These are phyloP conservation scores for Rhizopus delemar DNA, from an alignment of 371 early-diverging fungal species.

Conservation along the genomic window DNA sequence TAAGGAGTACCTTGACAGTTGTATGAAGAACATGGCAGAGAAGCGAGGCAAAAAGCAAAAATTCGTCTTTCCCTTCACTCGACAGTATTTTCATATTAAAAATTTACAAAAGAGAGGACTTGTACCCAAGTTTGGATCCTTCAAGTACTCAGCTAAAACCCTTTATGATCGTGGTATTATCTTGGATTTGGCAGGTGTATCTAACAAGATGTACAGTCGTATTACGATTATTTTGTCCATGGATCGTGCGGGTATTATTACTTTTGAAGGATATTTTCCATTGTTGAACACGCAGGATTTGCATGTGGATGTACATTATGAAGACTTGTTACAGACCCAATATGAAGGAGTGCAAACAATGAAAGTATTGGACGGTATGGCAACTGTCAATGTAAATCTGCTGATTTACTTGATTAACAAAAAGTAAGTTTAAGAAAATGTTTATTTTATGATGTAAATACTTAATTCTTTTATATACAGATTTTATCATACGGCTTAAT, in stretches of 20 bases:
- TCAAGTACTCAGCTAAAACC: conserved; percentile 95
- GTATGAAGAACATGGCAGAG: conserved; percentile 84
- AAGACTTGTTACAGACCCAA: conserved; percentile 91
- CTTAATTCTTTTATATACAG: neutral
- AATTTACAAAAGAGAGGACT: conserved; percentile 81
- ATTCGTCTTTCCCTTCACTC: conserved; percentile 80
- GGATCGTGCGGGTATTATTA: conserved; percentile 89
- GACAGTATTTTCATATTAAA: conserved; percentile 92
- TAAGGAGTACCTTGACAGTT: conserved; percentile 85
- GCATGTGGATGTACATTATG: conserved; percentile 82
- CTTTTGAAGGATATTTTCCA: conserved; percentile 79
- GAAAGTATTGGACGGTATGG: conserved; percentile 88
- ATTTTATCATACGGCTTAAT: conserved; percentile 21
- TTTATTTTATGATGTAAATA: neutral
- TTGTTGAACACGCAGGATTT: conserved; percentile 75
- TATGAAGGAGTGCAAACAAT: conserved; percentile 91
- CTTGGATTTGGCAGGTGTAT: conserved; percentile 77
- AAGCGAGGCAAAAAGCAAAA: conserved; percentile 79
- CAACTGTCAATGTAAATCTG: conserved; percentile 95
- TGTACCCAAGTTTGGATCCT: conserved; percentile 96
- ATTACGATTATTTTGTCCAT: conserved; percentile 91
- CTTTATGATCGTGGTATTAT: conserved; percentile 93
- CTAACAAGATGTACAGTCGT: conserved; percentile 82
- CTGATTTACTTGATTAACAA: conserved; percentile 95
- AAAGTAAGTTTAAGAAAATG: conserved; percentile 64